phyloP scores from a whole-genome alignment of 176 grass and related monocot species.

The Avena insularis region DNA sequence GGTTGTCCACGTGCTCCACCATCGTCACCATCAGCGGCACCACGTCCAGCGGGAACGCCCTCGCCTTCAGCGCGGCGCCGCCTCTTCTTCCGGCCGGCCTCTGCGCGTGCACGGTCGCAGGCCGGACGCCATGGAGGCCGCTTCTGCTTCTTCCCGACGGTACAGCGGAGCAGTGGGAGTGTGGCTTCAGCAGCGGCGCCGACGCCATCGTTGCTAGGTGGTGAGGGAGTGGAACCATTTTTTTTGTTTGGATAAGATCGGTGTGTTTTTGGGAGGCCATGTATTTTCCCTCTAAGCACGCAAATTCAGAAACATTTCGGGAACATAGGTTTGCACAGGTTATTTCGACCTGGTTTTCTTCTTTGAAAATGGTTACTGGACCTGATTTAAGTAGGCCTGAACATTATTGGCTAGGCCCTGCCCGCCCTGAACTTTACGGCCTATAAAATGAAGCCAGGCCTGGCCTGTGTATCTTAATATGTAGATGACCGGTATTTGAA shows the following conservation, averaged over 20 bases:
- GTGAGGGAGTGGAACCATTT: not conserved
- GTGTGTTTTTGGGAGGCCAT: constrained; percentile 32
- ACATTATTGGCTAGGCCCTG: not conserved
- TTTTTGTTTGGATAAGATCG: constrained; percentile 39
- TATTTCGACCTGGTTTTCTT: too few relatives aligned
- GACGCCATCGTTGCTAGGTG: constrained; percentile 58
- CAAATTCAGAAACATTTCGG: not conserved
- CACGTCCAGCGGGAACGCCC: constrained; percentile 68
- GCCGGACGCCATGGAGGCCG: constrained; percentile 31
- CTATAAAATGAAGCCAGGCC: too few relatives aligned
- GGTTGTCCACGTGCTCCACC: constrained; percentile 69
- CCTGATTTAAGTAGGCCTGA: not conserved
- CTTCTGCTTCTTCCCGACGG: not conserved
- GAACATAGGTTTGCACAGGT: too few relatives aligned
- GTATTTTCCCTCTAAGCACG: not conserved
- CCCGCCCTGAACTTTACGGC: not conserved
- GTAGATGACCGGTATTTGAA: too few relatives aligned
- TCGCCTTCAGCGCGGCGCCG: constrained; percentile 47
- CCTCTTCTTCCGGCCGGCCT: constrained; percentile 17
- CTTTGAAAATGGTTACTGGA: not conserved
- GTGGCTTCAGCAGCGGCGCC: constrained; percentile 53
- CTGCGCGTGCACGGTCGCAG: constrained; percentile 30
- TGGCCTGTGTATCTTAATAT: too few relatives aligned
- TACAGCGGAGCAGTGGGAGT: constrained; percentile 45
- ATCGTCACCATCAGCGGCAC: constrained; percentile 88